Conservation (phyloP, 2,329 filamentous ascomycete genomes). For the Paraconiothyrium brasiliense region DNA sequence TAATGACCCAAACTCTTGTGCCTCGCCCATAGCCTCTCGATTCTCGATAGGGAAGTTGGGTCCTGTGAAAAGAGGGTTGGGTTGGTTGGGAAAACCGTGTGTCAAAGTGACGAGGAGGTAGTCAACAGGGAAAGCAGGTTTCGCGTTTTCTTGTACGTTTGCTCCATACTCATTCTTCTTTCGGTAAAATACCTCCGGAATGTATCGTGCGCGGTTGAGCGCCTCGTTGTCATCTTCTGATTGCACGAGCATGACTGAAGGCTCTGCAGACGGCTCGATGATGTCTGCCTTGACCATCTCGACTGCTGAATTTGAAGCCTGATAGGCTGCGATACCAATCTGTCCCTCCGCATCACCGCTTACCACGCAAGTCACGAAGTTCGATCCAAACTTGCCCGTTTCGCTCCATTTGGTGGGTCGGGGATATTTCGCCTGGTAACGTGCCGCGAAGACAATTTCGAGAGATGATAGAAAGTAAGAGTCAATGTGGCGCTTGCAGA, state of each 20-base stretch:
- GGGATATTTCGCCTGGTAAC: conserved; percentile 86
- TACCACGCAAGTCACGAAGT: conserved; percentile 95
- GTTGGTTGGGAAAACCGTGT: conserved; percentile 88
- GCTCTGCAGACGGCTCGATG: conserved; percentile 92
- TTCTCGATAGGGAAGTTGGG: conserved; percentile 90
- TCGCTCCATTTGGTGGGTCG: conserved; percentile 97
- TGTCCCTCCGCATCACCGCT: conserved; percentile 91
- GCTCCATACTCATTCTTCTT: conserved; percentile 95
- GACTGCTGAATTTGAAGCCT: conserved; percentile 92
- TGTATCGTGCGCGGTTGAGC: conserved; percentile 79
- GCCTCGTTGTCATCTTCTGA: conserved; percentile 86
- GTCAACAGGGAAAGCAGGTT: conserved; percentile 94
- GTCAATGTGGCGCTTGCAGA: conserved; percentile 95
- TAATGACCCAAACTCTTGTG: conserved; percentile 77
- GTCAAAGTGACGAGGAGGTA: conserved; percentile 96
- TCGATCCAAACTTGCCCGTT: conserved; percentile 90
- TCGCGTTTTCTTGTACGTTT: conserved; percentile 96
- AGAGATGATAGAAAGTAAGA: conserved; percentile 94
- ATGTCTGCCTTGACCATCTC: conserved; percentile 98
- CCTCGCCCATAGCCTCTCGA: conserved; percentile 83
- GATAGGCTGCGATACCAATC: conserved; percentile 90
- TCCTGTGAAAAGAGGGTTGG: conserved; percentile 78
- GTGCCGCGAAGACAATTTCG: conserved; percentile 88
- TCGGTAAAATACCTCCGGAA: conserved; percentile 96
- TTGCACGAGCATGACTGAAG: conserved; percentile 91